Evolutionary conservation across 176 grass and related monocot species (phyloP), one percentile per base, ranked within the genome.

Genomic region (Carex scoparia): DNA sequence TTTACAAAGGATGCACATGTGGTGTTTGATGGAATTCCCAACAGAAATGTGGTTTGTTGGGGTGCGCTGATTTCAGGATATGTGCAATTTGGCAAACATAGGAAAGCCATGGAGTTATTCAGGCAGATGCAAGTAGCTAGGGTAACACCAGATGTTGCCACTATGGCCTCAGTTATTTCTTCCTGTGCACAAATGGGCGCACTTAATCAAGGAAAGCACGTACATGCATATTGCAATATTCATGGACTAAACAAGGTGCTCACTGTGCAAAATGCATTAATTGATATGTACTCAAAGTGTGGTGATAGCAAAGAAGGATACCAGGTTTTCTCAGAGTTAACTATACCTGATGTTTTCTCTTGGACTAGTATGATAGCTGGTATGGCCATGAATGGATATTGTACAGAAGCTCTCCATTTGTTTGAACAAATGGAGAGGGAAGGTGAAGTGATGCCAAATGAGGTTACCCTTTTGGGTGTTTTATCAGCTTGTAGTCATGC

Each of bases 221-320:
- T 94, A 38, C 90, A 97, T 87, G 89, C 87, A 54, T 97, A 94
- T 76, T 97, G 89, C 86, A 86, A 93, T 87, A 66, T 85, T 61
- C 77, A 91, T 89, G 84, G 86, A 85, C 85, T 94, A 90, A 86
- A 87, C 44, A 89, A 91, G 31, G 75, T 85, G 11, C 82, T 91
- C 65, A 54, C 89, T 15, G 92, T 91, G 79, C 94, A 91, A 83
- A 97, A 93, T 87, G 90, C 92, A 15, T 84, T 94, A 56, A 94
- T 93, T 86, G 92, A 97, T 81, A 94, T 97, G 95, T 97, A 97
- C 80, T 97, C 92, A 1, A 94, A 94, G 69, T 93, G 92, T 82
- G 95, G 95, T 53, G 92, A 97, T 86, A 69, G 91, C 15, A 88
- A 93, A 79, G 94, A 85, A 84, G 95, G 89, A n/a, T 84, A 89